Percentiles rank a stretch among this genome's conserved stretches.
These are phyloP conservation scores for Geotrichum phurueaensis DNA, from an alignment of 1,139 yeast genomes.

Conservation along the genomic window DNA sequence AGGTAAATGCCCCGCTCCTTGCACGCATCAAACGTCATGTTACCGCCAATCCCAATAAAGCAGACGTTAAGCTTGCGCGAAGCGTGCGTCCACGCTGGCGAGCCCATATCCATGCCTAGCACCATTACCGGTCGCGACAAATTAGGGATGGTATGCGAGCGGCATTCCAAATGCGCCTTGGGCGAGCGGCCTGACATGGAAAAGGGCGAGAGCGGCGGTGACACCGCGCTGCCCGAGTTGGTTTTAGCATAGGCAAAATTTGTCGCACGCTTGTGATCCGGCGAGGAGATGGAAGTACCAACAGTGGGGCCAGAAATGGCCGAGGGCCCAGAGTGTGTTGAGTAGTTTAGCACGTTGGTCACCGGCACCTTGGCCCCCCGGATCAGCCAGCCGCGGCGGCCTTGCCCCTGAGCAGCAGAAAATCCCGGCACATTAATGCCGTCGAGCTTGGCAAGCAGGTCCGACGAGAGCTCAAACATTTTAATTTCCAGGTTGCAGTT, in stretches of 20 bases:
- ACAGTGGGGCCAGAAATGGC: conserved; percentile 9
- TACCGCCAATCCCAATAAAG: conserved; percentile 34
- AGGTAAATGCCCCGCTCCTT: conserved; percentile 36
- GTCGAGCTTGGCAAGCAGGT: conserved; percentile 29
- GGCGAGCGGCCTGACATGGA: conserved; percentile 3
- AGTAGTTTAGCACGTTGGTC: neutral
- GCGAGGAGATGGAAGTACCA: conserved; percentile 14
- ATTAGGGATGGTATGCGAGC: conserved; percentile 7
- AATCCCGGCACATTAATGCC: conserved; percentile 31
- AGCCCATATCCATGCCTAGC: conserved; percentile 26
- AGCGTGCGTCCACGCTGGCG: conserved; percentile 31
- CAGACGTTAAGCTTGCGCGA: conserved; percentile 34
- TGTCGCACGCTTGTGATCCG: conserved; percentile 24
- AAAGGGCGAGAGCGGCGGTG: conserved; percentile 15
- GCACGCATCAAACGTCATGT: conserved; percentile 27
- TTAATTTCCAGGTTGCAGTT: conserved; percentile 36
- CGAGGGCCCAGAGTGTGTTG: conserved; percentile 13
- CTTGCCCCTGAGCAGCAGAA: conserved; percentile 54
- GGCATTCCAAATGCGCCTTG: neutral
- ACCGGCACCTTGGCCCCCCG: conserved; percentile 35
- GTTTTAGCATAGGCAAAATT: conserved; percentile 29
- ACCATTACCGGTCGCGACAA: conserved; percentile 19
- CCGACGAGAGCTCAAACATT: conserved; percentile 38
- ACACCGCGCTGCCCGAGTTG: conserved; percentile 9
- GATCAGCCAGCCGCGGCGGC: conserved; percentile 81